Evolutionary conservation across 345 rosid genomes (phyloP), one percentile per base, ranked within the genome.

Genomic region (Mangifera indica): DNA sequence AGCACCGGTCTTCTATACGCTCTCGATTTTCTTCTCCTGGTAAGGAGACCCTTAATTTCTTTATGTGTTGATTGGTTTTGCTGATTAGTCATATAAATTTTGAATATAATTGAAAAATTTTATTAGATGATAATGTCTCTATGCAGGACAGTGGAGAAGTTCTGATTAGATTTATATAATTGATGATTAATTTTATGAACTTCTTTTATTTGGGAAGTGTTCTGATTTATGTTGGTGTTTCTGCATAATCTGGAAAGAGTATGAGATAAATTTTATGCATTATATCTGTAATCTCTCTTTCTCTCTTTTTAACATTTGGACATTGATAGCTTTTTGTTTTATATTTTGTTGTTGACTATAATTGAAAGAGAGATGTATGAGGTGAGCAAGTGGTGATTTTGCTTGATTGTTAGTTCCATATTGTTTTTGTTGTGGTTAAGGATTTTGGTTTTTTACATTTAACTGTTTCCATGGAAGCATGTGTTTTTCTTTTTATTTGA

Each of bases 1-100:
- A 85, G 79, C 80, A 86, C 73, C 84, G 97, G 25, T 85, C 91
- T 51, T 85, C 91, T 44, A 77, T 84, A 60, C 96, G 96, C 69
- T 78, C 89, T 64, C 85, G 94, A 60, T 60, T 89, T 64, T 78
- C 84, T 60, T 91, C 90, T 67, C 81, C 88, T 81, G 93, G 98
- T 92, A 80, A 82, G 88, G 61, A 60, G 32, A 44, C 15, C 17
- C 44, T 52, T 20, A 37, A 45, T 59, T 45, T 71, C 64, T 52
- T 37, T 77, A 72, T 59, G 42, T 21, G 14, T 25, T 7, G 42
- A 6, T 24, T 26, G 3, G 4, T 46, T 51, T 52, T 20, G 1
- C 48, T 71, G 46, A 32, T 61, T 66, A 6, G 14, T 37, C 45
- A 0, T 37, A 37, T 37, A 37, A 37, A 37, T 7, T 53, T 22